phyloP scores from a whole-genome alignment of 495 filamentous ascomycete genomes.

The Collariella sp. region DNA sequence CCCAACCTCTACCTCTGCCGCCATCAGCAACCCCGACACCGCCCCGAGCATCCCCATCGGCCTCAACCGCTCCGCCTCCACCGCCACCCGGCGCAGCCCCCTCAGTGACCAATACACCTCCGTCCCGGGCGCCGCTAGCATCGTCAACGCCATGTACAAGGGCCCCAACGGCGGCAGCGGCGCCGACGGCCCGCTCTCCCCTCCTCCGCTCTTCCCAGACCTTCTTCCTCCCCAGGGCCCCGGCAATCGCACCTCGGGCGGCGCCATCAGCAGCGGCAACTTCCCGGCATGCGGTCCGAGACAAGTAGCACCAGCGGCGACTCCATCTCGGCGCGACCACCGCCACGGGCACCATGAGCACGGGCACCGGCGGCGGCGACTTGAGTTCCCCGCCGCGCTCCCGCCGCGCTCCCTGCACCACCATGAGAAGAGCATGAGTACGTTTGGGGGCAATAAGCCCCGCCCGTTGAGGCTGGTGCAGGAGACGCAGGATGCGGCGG shows the following conservation, averaged over 20 bases:
- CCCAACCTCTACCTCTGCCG: conserved; percentile 21
- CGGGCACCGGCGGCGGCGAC: conserved; percentile 36
- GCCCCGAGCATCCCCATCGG: conserved; percentile 69
- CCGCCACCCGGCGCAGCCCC: conserved; percentile 49
- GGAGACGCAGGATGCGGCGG: conserved; percentile 44
- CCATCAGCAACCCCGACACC: conserved; percentile 61
- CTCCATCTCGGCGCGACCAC: conserved; percentile 28
- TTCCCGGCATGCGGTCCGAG: conserved; percentile 47
- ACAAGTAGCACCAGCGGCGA: conserved; percentile 58
- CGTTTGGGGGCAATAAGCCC: conserved; percentile 62
- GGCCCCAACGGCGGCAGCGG: conserved; percentile 38
- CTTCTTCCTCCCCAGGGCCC: conserved; percentile 37
- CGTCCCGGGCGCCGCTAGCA: conserved; percentile 54
- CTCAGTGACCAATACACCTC: conserved; percentile 63
- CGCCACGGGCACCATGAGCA: not conserved
- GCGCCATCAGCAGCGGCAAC: conserved; percentile 44
- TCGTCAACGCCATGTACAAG: conserved; percentile 81
- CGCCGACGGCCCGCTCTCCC: conserved; percentile 49
- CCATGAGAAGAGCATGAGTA: conserved; percentile 52
- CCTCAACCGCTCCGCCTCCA: conserved; percentile 55
- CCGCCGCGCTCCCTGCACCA: conserved; percentile 38
- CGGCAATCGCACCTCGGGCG: conserved; percentile 42
- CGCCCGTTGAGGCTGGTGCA: conserved; percentile 82
- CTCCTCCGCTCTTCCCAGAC: conserved; percentile 40
- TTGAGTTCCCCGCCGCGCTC: conserved; percentile 47